phyloP scores from a whole-genome alignment of 1,284 basidiomycete genomes.

The Golubevia sp. region DNA sequence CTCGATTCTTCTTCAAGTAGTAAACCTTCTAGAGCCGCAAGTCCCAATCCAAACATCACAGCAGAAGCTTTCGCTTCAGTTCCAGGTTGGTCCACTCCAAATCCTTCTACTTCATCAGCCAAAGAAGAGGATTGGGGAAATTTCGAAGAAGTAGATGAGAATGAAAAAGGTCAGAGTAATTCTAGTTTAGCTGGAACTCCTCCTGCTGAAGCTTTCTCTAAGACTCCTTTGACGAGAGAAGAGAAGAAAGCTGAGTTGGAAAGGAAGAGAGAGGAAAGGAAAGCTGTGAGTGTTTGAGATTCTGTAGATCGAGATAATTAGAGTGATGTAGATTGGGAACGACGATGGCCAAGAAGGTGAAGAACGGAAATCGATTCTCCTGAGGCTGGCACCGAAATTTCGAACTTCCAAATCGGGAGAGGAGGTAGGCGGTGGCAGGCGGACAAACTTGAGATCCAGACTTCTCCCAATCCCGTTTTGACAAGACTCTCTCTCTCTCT shows the following conservation, averaged over 20 bases:
- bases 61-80: conserved; percentile 4
- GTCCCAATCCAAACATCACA: background rate
- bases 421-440: too few relatives aligned
- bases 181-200: conserved; percentile 4
- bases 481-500: too few relatives aligned
- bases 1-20: background rate
- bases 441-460: too few relatives aligned
- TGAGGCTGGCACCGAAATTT: too few relatives aligned
- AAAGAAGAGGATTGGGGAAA: background rate
- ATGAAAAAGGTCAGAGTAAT: background rate
- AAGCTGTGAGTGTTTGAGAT: background rate
- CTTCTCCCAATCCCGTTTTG: too few relatives aligned
- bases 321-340: too few relatives aligned
- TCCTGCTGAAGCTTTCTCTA: conserved; percentile 9
- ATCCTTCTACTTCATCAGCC: background rate
- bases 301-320: too few relatives aligned
- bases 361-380: too few relatives aligned
- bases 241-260: conserved; percentile 43
- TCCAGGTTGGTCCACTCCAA: background rate
- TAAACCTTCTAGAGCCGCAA: conserved; percentile 1
- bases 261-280: conserved; percentile 34
- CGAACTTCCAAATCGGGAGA: too few relatives aligned
- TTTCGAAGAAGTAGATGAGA: conserved; percentile 1
- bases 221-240: conserved; percentile 33
- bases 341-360: too few relatives aligned